Base-by-base conservation (phyloP, 352 stramenopile genomes). In the Stramenopiles sp. region DNA sequence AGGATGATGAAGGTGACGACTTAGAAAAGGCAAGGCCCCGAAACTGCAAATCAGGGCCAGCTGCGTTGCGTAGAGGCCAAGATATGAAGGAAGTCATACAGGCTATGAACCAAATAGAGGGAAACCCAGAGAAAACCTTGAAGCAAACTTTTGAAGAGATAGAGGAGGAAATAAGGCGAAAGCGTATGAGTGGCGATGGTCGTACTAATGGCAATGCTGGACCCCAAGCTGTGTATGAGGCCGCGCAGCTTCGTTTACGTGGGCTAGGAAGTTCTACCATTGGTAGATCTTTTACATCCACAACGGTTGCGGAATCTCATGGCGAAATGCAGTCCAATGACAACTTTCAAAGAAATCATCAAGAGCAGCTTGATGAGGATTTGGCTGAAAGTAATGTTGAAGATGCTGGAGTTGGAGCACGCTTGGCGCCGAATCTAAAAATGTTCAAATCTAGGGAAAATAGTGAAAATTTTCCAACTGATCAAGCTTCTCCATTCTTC, bases 131-230 rank as follows among this genome's bases (percentile, higher is more conserved):
- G 31, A 78, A 78, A 33, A 78, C 4, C 71, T 33, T 78, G 4
- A 31, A 14, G 14, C 30, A 31, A 78, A 33, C 4, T 8, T 78
- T 78, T 33, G 71, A 78, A 33, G 71, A 78, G 14, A 78, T 78
- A 78, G 71, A 78, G 14, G 71, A 78, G 71, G 71, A 78, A 78
- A 14, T 78, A 33, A 78, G 22, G 14, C 30, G 31, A 78, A 78
- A 78, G 4, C 4, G 71, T 14, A 8, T 14, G 1, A 33, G 30
- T 31, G 71, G 71, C 30, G 71, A 78, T 78, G 71, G 71, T 78
- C 30, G 71, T 33, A 78, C 71, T 31, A 78, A 14, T 78, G 71
- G 71, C 30, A 14, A 14, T 33, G 71, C 71, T 78, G 71, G 71
- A 14, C 71, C 71, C 14, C 31, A 78, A 14, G 71, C 71, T 4